A percentile compares a stretch with the other conserved stretches of the same genome.
Conservation (phyloP, 2,329 filamentous ascomycete genomes). For the Colletotrichum sp. region DNA sequence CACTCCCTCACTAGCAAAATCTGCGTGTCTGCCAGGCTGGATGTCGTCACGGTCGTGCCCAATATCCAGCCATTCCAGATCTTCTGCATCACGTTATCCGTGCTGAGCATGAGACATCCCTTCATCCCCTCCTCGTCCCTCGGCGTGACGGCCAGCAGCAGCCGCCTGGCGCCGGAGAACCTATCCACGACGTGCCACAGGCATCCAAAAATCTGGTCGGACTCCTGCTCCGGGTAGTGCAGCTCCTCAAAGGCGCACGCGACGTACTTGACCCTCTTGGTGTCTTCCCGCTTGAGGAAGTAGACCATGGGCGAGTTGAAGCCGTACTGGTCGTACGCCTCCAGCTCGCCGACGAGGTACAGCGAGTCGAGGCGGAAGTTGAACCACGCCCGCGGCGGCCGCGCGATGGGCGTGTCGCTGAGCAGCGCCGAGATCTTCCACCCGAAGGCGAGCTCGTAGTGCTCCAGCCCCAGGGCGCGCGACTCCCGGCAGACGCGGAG, state of each 20-base stretch:
- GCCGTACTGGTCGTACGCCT: constrained; percentile 50
- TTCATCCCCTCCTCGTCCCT: constrained; percentile 37
- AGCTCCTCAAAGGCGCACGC: constrained; percentile 50
- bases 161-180: constrained; percentile 38
- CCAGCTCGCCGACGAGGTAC: constrained; percentile 52
- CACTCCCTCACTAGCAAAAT: constrained; percentile 50
- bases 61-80: constrained; percentile 53
- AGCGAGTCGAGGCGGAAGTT: constrained; percentile 52
- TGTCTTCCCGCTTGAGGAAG: constrained; percentile 49
- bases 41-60: constrained; percentile 42
- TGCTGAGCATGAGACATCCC: constrained; percentile 30
- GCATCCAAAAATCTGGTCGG: constrained; percentile 50
- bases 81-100: constrained; percentile 49
- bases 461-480: constrained; percentile 42
- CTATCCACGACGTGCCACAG: constrained; percentile 55
- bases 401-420: constrained; percentile 35
- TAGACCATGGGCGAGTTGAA: constrained; percentile 55
- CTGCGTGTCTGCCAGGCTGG: constrained; percentile 44
- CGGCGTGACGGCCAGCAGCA: constrained; percentile 47
- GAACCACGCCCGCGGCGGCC: constrained; percentile 49
- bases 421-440: constrained; percentile 51
- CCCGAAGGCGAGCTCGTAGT: constrained; percentile 51
- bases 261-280: constrained; percentile 46
- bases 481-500: constrained; percentile 50
- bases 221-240: constrained; percentile 44